A percentile compares a stretch with the other conserved stretches of the same genome.
Evolutionary conservation across 2,329 filamentous ascomycete species (phyloP).

Genomic region (Alternaria consortialis): DNA sequence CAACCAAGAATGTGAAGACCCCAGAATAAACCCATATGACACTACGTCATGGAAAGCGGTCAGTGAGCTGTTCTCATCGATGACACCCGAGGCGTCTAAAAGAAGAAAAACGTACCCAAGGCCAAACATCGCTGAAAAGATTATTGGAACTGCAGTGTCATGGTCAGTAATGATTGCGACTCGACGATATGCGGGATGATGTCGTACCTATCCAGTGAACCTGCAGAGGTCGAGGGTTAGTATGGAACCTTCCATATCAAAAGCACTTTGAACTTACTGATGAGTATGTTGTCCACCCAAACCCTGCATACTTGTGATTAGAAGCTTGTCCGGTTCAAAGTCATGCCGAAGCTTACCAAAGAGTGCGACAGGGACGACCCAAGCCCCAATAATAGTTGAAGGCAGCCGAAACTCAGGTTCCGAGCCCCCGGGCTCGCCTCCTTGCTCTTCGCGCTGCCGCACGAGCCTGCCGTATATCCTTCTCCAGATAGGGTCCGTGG

Average conservation of each 20-base stretch:
- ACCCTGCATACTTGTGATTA: conserved; percentile 58
- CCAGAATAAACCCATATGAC: conserved; percentile 82
- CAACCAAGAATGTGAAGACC: conserved; percentile 87
- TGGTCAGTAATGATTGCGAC: conserved; percentile 46
- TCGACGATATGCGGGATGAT: conserved; percentile 29
- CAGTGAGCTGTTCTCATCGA: conserved; percentile 39
- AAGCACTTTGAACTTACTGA: conserved; percentile 74
- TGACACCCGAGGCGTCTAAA: conserved; percentile 31
- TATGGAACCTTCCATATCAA: conserved; percentile 52
- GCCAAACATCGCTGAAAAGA: conserved; percentile 59
- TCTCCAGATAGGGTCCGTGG: conserved; percentile 72
- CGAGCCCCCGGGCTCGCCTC: conserved; percentile 64
- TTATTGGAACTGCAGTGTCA: conserved; percentile 57
- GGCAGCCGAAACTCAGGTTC: conserved; percentile 90
- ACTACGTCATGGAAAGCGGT: conserved; percentile 55
- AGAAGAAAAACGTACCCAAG: conserved; percentile 49
- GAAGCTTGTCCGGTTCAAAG: conserved; percentile 34
- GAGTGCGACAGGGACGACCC: conserved; percentile 80
- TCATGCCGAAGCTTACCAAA: conserved; percentile 67
- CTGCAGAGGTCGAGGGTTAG: conserved; percentile 47
- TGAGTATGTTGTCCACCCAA: conserved; percentile 83
- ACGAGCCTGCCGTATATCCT: conserved; percentile 67
- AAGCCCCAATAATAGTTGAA: conserved; percentile 70
- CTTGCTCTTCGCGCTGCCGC: conserved; percentile 61
- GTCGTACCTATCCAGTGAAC: conserved; percentile 61